These are phyloP conservation scores for Chalciporus sphaerocephalus DNA, from an alignment of 768 basidiomycete genomes.

Conservation along the genomic window DNA sequence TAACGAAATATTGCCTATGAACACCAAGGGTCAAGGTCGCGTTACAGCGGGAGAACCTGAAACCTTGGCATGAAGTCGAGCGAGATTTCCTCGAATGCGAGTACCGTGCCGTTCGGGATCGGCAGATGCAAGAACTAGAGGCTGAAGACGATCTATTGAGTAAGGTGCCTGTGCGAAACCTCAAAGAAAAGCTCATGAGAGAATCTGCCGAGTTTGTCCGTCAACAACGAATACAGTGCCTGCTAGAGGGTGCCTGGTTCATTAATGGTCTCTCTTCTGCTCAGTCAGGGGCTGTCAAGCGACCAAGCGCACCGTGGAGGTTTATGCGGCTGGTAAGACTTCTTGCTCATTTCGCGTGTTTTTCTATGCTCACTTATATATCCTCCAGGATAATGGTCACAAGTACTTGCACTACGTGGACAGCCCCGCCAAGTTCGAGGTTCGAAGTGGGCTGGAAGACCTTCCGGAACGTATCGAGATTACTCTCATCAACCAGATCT, in stretches of 20 bases:
- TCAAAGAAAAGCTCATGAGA: constrained; percentile 80
- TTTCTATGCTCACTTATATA: neutral
- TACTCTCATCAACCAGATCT: constrained; percentile 72
- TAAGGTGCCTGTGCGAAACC: constrained; percentile 79
- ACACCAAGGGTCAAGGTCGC: constrained; percentile 70
- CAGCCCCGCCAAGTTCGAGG: constrained; percentile 71
- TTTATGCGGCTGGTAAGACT: constrained; percentile 75
- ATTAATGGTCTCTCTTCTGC: constrained; percentile 64
- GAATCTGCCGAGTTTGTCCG: constrained; percentile 89
- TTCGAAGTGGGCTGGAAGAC: constrained; percentile 80
- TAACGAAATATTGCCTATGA: constrained; percentile 6
- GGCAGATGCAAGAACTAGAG: constrained; percentile 89
- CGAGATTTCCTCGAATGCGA: constrained; percentile 76
- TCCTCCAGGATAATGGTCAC: constrained; percentile 63
- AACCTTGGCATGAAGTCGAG: constrained; percentile 82
- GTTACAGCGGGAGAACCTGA: constrained; percentile 65
- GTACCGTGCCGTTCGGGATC: constrained; percentile 79
- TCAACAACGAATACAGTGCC: constrained; percentile 82
- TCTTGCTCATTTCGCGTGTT: neutral
- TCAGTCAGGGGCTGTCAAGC: constrained; percentile 41
- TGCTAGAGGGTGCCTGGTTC: constrained; percentile 91
- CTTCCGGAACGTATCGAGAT: constrained; percentile 85
- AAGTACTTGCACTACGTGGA: constrained; percentile 87
- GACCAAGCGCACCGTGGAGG: constrained; percentile 70
- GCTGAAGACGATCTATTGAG: constrained; percentile 81